Base-by-base conservation (phyloP, 257 asterid genomes). In the Fraxinus anomala region DNA sequence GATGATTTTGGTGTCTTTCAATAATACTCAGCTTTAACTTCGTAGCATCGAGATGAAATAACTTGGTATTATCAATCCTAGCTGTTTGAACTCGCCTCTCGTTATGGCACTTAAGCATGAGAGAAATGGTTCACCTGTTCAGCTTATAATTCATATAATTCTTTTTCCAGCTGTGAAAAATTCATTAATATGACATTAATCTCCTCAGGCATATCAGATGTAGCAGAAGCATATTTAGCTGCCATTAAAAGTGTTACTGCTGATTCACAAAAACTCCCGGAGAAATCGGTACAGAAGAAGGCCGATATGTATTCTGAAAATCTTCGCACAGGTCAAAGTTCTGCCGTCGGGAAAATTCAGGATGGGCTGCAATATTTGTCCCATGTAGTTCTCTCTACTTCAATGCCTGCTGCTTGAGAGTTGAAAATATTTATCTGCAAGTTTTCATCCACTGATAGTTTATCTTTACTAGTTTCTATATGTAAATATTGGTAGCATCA, bases 141-240 rank as follows among this genome's bases (percentile, higher is more conserved):
- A 3, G 61, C 21, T 0, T 16, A 21, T 51, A 51, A 51, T 51
- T 42, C 4, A 13, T 19, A 4, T 51, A 16, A 17, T 17, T 51
- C 9, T 17, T 51, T 51, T 51, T 17, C 23, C 61, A 51, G 61
- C 61, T 0, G 30, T 59, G 14, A 21, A 59, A 56, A n/a, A 21
- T 21, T 59, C 26, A 59, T 61, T 61, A 7, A 23, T 9, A 23
- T 61, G 14, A 61, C 5, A 21, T 61, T 76, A 10, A 51, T 77
- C 67, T 77, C 68, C 68, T 63, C 93, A 95, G 99, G 97, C 83
- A 88, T 95, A 86, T 88, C 97, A 31, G 99, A 95, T 21, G 97
- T 95, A 75, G 89, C 94, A 11, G 99, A 95, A 81, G 93, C 96
- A 36, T 93, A 90, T 83, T 67, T 84, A 28, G 94, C 89, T 66